Base-by-base conservation (phyloP, 2,329 filamentous ascomycete species). In the Chaetomiaceae sp. region DNA sequence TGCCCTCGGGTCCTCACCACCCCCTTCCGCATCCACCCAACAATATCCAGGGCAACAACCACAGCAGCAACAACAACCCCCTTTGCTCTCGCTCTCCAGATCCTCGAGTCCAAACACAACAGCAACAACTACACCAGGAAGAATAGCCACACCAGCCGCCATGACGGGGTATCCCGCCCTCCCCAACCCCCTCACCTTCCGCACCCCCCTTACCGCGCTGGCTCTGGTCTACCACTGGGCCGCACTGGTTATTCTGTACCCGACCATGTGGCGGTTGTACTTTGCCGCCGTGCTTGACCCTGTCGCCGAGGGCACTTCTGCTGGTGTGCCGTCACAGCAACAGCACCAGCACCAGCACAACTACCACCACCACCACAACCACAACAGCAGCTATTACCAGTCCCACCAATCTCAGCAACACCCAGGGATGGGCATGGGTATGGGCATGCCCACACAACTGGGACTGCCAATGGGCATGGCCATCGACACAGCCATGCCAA, bases 151-250 rank as follows among this genome's bases (percentile, higher is more conserved):
- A 17, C 17, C 37, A 10, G 27, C 13, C n/a, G 9, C 40, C n/a
- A 25, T 19, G n/a, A n/a, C n/a, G n/a, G n/a, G n/a, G n/a, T n/a
- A n/a, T n/a, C n/a, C 25, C 25, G 21, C 31, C 19, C 14, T 25
- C 9, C 14, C 38, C 35, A 62, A 19, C 14, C 21, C 73, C 17
- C 74, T 74, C 54, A 66, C 64, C 10, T 80, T 81, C 60, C 66
- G 65, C 23, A 70, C 75, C 57, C 60, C 68, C 16, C 57, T 67
- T 12, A 69, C 73, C 0, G 73, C 77, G 0, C 56, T 78, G 27
- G 68, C 69, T 40, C 73, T 80, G 55, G 62, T 78, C 12, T 75
- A 77, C 59, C 80, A 78, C 62, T 81, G 78, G 78, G 70, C 75
- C 54, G 63, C 71, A 1, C 71, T 77, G 40, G 66, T 80, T 23